These are phyloP conservation scores for Fusarium kyushuense DNA, from an alignment of 2,329 filamentous ascomycete species.

Conservation along the genomic window DNA sequence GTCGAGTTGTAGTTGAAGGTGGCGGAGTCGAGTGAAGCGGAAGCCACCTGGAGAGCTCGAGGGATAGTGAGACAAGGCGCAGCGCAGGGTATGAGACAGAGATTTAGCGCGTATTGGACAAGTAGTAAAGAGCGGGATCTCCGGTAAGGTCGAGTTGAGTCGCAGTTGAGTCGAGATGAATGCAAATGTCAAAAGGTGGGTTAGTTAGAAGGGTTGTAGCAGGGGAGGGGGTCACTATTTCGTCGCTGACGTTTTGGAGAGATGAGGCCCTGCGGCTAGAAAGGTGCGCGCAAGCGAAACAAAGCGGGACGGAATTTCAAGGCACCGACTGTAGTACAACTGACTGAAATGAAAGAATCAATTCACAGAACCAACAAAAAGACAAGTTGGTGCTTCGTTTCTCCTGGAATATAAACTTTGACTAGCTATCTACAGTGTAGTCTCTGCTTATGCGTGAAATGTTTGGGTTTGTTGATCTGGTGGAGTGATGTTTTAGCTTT, in stretches of 20 bases:
- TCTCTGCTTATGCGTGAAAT: conserved; percentile 27
- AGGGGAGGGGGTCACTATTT: conserved; percentile 32
- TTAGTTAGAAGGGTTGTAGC: conserved; percentile 12
- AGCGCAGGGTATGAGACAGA: conserved; percentile 1
- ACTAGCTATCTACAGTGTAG: conserved; percentile 1
- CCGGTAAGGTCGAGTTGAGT: background rate
- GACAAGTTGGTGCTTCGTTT: background rate
- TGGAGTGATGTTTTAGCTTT: conserved; percentile 34
- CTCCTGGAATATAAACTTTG: conserved; percentile 21
- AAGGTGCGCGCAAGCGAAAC: conserved; percentile 5
- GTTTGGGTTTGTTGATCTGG: conserved; percentile 26
- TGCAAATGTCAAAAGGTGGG: background rate
- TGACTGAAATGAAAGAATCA: background rate
- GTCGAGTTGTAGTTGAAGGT: conserved; percentile 15
- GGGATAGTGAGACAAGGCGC: conserved; percentile 34
- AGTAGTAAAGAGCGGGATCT: background rate
- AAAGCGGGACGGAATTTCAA: conserved; percentile 50
- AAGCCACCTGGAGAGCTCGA: conserved; percentile 36
- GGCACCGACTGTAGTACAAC: conserved; percentile 37
- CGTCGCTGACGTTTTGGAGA: conserved; percentile 40
- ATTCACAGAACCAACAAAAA: conserved; percentile 21
- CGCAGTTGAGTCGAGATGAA: background rate
- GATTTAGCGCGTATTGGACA: conserved; percentile 1
- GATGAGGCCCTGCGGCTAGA: conserved; percentile 29
- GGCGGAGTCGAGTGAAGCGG: conserved; percentile 21